A percentile compares a stretch with the other conserved stretches of the same genome.
phyloP scores from a whole-genome alignment of 2,329 filamentous ascomycete genomes.

The Geosmithia flava region DNA sequence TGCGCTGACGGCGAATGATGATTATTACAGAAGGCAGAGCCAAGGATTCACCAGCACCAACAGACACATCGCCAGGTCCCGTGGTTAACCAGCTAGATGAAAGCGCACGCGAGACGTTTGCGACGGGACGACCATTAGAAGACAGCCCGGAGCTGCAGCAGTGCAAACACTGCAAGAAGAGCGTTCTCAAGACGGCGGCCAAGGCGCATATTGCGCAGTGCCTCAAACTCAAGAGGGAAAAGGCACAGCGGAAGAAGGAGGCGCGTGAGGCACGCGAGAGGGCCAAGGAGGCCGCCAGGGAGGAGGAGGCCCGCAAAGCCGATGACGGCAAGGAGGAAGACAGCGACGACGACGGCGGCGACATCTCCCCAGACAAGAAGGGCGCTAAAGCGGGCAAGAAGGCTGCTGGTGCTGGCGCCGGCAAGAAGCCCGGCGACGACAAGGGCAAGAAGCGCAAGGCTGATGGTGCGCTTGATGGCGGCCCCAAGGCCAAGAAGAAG shows the following conservation, averaged over 20 bases:
- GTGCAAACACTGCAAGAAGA: constrained; percentile 93
- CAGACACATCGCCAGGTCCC: constrained; percentile 36
- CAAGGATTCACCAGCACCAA: constrained; percentile 17
- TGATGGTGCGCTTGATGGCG: constrained; percentile 66
- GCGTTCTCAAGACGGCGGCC: constrained; percentile 62
- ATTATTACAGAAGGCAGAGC: constrained; percentile 39
- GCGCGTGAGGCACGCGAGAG: constrained; percentile 58
- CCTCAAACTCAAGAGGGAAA: constrained; percentile 72
- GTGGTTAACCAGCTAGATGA: constrained; percentile 62
- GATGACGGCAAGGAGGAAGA: constrained; percentile 39
- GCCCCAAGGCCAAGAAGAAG: constrained; percentile 83
- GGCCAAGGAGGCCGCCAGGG: constrained; percentile 47
- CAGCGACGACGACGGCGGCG: constrained; percentile 24
- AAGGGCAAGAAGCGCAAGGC: constrained; percentile 70
- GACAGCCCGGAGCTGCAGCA: constrained; percentile 68
- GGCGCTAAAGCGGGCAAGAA: constrained; percentile 24
- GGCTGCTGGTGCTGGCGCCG: constrained; percentile 5
- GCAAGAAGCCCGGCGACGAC: constrained; percentile 53
- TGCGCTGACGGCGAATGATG: neutral
- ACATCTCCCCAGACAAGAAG: constrained; percentile 28
- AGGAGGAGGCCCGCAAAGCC: constrained; percentile 40
- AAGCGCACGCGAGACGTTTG: constrained; percentile 64
- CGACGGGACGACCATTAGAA: constrained; percentile 68
- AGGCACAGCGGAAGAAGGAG: constrained; percentile 66
- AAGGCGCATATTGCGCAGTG: constrained; percentile 75